Conservation (phyloP, 78 protist species). For the Cavenderia fasciculata region DNA sequence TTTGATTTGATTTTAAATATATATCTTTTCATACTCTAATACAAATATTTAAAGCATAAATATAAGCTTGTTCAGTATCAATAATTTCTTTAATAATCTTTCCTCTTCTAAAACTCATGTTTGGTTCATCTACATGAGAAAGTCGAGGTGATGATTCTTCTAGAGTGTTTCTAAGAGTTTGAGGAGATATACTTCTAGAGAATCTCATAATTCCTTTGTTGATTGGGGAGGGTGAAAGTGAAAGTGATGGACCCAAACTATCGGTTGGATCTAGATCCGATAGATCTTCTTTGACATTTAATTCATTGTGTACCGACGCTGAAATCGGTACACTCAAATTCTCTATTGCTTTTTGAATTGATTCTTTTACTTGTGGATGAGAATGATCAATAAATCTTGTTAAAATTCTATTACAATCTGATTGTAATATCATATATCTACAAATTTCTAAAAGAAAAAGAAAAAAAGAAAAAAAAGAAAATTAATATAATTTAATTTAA, state of each 20-base stretch:
- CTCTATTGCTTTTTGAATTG: constrained; percentile 19
- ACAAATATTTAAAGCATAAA: constrained; percentile 51
- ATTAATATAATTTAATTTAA: no score
- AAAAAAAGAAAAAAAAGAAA: no score
- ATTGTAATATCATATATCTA: constrained; percentile 3
- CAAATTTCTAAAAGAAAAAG: not conserved
- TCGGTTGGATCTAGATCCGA: constrained; percentile 60
- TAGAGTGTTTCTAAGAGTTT: not conserved
- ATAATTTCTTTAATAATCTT: constrained; percentile 59
- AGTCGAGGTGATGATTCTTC: not conserved
- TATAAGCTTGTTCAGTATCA: constrained; percentile 67
- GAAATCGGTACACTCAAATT: constrained; percentile 43
- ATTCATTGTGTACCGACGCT: not conserved
- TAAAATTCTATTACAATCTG: not conserved
- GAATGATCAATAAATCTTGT: not conserved
- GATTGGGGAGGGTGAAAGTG: constrained; percentile 9
- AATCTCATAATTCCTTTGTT: not conserved
- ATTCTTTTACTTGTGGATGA: constrained; percentile 26
- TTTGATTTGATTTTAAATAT: no score
- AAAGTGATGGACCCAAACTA: constrained; percentile 14
- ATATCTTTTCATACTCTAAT: constrained; percentile 8
- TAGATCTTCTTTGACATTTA: constrained; percentile 14
- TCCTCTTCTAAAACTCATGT: constrained; percentile 17
- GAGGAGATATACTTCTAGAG: constrained; percentile 19
- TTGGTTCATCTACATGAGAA: not conserved